Percentiles rank a stretch among this genome's conserved stretches.
phyloP scores from a whole-genome alignment of 2,329 filamentous ascomycete genomes.

The Aurifilum marmelostoma region DNA sequence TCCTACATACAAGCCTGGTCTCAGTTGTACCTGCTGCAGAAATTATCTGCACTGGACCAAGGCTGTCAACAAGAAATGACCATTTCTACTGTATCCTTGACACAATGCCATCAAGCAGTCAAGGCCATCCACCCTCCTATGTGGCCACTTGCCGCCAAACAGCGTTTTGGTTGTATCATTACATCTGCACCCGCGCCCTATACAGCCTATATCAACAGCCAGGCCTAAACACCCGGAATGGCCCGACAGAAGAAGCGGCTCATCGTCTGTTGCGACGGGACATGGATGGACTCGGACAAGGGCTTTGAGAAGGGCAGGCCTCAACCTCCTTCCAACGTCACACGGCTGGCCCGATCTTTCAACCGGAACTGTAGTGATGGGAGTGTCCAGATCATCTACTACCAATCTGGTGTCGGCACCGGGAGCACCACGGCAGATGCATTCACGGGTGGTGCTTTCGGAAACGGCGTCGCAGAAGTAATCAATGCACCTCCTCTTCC shows the following conservation, averaged over 20 bases:
- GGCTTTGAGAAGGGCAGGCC: constrained; percentile 50
- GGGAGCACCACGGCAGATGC: constrained; percentile 53
- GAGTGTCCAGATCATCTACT: constrained; percentile 61
- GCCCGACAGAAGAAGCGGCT: constrained; percentile 47
- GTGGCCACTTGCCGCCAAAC: too few species aligned
- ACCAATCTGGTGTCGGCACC: constrained; percentile 64
- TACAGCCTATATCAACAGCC: not conserved
- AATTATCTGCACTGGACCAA: not conserved
- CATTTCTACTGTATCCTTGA: not conserved
- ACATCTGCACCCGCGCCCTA: constrained; percentile 12
- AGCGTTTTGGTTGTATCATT: not conserved
- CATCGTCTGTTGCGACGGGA: constrained; percentile 57
- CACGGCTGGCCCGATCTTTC: constrained; percentile 61
- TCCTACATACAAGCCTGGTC: too few species aligned
- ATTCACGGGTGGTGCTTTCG: constrained; percentile 58
- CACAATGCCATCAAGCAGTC: too few species aligned
- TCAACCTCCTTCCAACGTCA: constrained; percentile 62
- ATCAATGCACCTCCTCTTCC: constrained; percentile 23
- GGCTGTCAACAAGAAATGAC: not conserved
- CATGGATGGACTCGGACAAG: constrained; percentile 57
- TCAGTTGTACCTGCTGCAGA: not conserved
- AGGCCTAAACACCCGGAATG: not conserved
- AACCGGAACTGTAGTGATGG: constrained; percentile 54
- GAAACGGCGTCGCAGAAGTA: constrained; percentile 57
- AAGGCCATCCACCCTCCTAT: too few species aligned